Conservation (phyloP, 2,329 filamentous ascomycete genomes). For the Emergomyces pasteurianus region DNA sequence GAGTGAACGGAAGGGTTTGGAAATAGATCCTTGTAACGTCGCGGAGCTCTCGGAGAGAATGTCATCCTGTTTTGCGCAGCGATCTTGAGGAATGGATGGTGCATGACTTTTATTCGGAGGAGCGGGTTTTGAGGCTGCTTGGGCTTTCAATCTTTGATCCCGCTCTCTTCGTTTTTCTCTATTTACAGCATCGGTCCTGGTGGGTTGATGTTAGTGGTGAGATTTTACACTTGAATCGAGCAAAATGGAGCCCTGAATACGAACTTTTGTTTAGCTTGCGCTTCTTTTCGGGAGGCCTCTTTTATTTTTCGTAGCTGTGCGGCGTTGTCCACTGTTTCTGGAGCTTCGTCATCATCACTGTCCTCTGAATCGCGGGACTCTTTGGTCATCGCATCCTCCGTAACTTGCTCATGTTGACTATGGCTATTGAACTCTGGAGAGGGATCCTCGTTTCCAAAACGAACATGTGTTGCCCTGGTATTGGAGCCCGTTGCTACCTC, state of each 20-base stretch:
- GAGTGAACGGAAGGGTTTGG: conserved; percentile 24
- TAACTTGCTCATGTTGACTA: conserved; percentile 4
- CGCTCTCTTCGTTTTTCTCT: conserved; percentile 30
- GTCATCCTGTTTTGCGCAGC: conserved; percentile 19
- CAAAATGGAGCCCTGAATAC: conserved; percentile 4
- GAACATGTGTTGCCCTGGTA: conserved; percentile 20
- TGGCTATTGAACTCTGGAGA: conserved; percentile 14
- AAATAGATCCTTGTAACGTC: conserved; percentile 28
- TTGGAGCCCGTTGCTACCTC: conserved; percentile 1
- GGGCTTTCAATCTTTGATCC: conserved; percentile 27
- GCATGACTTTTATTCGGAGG: background rate
- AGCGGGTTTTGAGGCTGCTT: conserved; percentile 15
- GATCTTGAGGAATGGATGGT: background rate
- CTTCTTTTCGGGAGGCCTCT: conserved; percentile 27
- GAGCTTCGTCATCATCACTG: conserved; percentile 30
- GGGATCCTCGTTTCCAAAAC: conserved; percentile 33
- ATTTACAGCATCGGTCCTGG: conserved; percentile 20
- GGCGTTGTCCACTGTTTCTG: conserved; percentile 31
- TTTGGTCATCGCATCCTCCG: conserved; percentile 13
- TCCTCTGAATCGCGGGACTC: conserved; percentile 9
- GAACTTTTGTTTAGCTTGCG: conserved; percentile 26
- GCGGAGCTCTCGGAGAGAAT: conserved; percentile 29
- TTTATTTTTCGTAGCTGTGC: conserved; percentile 27
- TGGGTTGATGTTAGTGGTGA: background rate
- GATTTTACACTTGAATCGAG: background rate